phyloP scores from a whole-genome alignment of 352 stramenopile genomes.

The Aphanomyces astaci region DNA sequence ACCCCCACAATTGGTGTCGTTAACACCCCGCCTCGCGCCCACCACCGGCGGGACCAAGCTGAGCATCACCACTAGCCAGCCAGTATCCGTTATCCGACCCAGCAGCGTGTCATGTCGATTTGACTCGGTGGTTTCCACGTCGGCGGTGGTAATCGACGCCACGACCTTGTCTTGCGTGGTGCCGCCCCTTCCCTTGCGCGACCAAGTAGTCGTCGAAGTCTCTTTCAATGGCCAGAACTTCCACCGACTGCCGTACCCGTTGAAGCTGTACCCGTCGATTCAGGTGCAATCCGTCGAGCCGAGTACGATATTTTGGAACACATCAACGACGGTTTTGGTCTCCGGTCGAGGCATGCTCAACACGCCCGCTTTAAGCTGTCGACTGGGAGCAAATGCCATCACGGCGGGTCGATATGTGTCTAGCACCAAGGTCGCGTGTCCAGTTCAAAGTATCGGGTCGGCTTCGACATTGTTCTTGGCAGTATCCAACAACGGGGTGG shows the following conservation, averaged over 20 bases:
- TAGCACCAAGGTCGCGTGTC: slow-evolving; percentile 29
- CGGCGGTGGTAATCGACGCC: background rate
- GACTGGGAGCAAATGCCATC: slow-evolving; percentile 28
- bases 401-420: slow-evolving; percentile 26
- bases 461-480: slow-evolving; percentile 24
- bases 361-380: slow-evolving; percentile 27
- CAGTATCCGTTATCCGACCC: background rate
- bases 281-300: slow-evolving; percentile 29
- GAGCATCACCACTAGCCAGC: background rate
- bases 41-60: slow-evolving; percentile 29
- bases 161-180: background rate
- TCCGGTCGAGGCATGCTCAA: slow-evolving; percentile 25
- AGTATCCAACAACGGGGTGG: slow-evolving; percentile 37
- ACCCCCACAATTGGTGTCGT: slow-evolving; percentile 21
- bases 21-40: slow-evolving; percentile 11
- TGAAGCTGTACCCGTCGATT: slow-evolving; percentile 27
- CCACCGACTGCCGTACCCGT: slow-evolving; percentile 24
- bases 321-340: slow-evolving; percentile 27
- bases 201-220: background rate
- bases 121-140: background rate
- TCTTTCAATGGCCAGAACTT: slow-evolving; percentile 30
- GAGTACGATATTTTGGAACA: slow-evolving; percentile 27
- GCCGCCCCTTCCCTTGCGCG: background rate
- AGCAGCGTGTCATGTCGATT: background rate
- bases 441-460: slow-evolving; percentile 23